Conservation (phyloP, 805 yeast genomes). For the Metschnikowia arizonensis region DNA sequence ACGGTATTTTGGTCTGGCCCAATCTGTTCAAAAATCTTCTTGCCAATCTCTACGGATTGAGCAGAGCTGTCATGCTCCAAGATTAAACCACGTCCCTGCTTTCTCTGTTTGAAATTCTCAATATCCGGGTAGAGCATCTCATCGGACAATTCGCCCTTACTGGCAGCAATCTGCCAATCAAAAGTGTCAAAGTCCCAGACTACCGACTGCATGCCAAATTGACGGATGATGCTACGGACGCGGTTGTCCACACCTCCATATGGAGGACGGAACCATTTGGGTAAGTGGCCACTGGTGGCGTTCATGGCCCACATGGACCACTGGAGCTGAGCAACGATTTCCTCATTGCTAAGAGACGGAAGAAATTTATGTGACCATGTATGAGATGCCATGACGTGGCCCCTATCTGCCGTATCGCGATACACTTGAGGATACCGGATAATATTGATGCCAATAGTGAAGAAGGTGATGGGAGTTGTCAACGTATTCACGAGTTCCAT, state of each 20-base stretch:
- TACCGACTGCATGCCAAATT: constrained; percentile 83
- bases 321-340: constrained; percentile 81
- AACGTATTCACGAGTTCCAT: constrained; percentile 53
- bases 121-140: constrained; percentile 55
- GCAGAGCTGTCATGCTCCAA: constrained; percentile 80
- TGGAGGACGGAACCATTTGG: constrained; percentile 95
- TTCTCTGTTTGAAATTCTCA: constrained; percentile 41
- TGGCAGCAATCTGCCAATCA: constrained; percentile 67
- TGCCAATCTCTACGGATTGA: constrained; percentile 65
- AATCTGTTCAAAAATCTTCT: constrained; percentile 48
- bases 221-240: constrained; percentile 70
- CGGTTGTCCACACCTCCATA: constrained; percentile 92
- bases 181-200: constrained; percentile 89
- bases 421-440: constrained; percentile 75
- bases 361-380: constrained; percentile 90
- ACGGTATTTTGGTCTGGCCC: constrained; percentile 61
- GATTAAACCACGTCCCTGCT: constrained; percentile 53
- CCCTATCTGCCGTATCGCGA: constrained; percentile 47
- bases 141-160: constrained; percentile 46
- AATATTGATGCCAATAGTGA: constrained; percentile 78
- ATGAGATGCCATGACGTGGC: constrained; percentile 83
- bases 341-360: constrained; percentile 73
- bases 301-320: constrained; percentile 99
- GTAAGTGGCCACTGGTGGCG: constrained; percentile 82
- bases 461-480: constrained; percentile 61